Evolutionary conservation across 1,284 basidiomycete genomes (phyloP).

Genomic region (Irpex sp.): DNA sequence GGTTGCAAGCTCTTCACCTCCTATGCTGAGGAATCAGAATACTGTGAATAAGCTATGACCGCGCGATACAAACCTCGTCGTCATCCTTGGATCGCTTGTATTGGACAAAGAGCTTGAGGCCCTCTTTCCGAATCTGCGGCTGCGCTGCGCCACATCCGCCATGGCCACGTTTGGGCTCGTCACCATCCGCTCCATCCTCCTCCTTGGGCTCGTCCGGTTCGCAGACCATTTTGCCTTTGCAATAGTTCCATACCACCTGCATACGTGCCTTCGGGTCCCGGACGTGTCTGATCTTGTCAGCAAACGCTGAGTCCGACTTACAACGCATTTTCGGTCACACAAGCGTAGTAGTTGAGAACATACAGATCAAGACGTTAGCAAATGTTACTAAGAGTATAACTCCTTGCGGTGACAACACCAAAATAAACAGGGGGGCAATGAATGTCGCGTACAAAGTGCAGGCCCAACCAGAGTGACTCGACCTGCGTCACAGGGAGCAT

Average conservation of each 20-base stretch:
- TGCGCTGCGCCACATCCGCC: conserved; percentile 95
- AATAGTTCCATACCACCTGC: conserved; percentile 81
- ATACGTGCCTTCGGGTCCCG: conserved; percentile 88
- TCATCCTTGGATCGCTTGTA: conserved; percentile 94
- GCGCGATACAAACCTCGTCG: conserved; percentile 68
- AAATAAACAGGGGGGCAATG: conserved; percentile 50
- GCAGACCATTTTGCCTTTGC: conserved; percentile 85
- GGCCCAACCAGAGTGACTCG: conserved; percentile 43
- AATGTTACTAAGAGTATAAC: conserved; percentile 36
- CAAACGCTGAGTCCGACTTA: conserved; percentile 83
- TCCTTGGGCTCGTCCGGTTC: conserved; percentile 85
- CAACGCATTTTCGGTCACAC: conserved; percentile 19
- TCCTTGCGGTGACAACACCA: conserved; percentile 33
- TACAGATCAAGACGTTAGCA: conserved; percentile 50
- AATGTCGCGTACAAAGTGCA: conserved; percentile 59
- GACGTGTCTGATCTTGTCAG: conserved; percentile 79
- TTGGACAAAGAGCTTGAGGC: conserved; percentile 92
- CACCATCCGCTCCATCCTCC: conserved; percentile 73
- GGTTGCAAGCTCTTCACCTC: conserved; percentile 84
- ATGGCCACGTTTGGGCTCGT: conserved; percentile 81
- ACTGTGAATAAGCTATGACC: conserved; percentile 1
- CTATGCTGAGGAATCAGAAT: conserved; percentile 33
- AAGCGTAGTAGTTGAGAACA: conserved; percentile 17
- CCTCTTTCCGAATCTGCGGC: conserved; percentile 92
- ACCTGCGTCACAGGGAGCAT: conserved; percentile 62